Evolutionary conservation across 345 rosid genomes (phyloP).

Genomic region (Chamaenerion angustifolium): DNA sequence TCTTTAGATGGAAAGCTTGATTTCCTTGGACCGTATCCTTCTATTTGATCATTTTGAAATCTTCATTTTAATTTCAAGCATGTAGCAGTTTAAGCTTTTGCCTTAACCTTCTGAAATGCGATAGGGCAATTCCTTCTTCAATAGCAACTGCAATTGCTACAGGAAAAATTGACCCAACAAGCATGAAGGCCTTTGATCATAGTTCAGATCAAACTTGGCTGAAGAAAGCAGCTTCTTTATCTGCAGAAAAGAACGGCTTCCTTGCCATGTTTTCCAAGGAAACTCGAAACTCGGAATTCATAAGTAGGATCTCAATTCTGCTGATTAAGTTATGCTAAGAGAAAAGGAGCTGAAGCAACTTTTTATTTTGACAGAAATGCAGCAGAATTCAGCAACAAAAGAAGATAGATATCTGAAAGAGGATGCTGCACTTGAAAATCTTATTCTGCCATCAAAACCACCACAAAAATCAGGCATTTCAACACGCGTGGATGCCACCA

Average conservation of each 20-base stretch:
- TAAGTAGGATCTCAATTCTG: slow-evolving; percentile 14
- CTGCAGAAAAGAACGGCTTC: slow-evolving; percentile 16
- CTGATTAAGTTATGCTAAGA: background rate
- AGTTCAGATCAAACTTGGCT: slow-evolving; percentile 14
- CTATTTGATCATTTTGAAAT: background rate
- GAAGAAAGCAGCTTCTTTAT: slow-evolving; percentile 9
- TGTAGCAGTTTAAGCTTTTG: background rate
- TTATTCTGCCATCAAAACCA: slow-evolving; percentile 20
- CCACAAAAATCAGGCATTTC: background rate
- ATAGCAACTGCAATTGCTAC: slow-evolving; percentile 63
- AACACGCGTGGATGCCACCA: slow-evolving; percentile 5
- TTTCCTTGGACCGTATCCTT: slow-evolving; percentile 94
- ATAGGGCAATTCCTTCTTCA: slow-evolving; percentile 62
- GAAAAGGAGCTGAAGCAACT: background rate
- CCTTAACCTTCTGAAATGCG: slow-evolving; percentile 5
- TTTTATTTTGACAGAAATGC: slow-evolving; percentile 9
- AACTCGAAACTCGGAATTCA: slow-evolving; percentile 12
- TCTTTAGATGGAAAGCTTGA: slow-evolving; percentile 42
- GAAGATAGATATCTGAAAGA: slow-evolving; percentile 27
- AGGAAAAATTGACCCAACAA: slow-evolving; percentile 54
- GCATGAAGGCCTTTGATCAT: slow-evolving; percentile 55
- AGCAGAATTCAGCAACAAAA: slow-evolving; percentile 15
- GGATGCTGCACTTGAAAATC: slow-evolving; percentile 34
- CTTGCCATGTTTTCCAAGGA: slow-evolving; percentile 16
- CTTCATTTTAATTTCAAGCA: background rate